Conservation (phyloP, 140 eudicot genomes). For the Stevia rebaudiana region DNA sequence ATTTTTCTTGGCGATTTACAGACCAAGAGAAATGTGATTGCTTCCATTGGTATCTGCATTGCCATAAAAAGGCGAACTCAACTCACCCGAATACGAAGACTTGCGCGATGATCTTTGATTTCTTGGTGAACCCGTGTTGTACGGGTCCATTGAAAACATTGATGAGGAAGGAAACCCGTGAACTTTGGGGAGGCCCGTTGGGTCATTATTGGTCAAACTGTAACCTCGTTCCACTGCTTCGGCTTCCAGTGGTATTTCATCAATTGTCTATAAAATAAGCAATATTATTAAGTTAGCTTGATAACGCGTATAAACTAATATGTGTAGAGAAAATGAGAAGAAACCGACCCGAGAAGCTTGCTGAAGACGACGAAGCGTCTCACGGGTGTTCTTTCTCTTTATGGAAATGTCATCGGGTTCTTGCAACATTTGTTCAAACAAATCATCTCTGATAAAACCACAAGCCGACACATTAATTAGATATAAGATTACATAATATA, state of each 20-base stretch:
- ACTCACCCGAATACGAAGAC: slow-evolving; percentile 87
- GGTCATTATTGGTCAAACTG: slow-evolving; percentile 52
- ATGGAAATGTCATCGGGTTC: slow-evolving; percentile 90
- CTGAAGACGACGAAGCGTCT: slow-evolving; percentile 67
- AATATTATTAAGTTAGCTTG: neutral
- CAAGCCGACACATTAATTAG: neutral
- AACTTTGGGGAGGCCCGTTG: slow-evolving; percentile 82
- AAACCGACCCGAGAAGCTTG: slow-evolving; percentile 81
- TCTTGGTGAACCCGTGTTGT: slow-evolving; percentile 61
- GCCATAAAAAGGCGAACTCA: slow-evolving; percentile 48
- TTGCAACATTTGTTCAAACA: slow-evolving; percentile 92
- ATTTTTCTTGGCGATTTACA: slow-evolving; percentile 16
- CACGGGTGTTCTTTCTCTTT: slow-evolving; percentile 81
- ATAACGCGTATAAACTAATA: neutral
- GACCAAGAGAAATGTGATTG: slow-evolving; percentile 46
- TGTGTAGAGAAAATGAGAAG: neutral
- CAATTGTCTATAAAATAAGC: slow-evolving; percentile 49
- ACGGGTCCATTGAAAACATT: slow-evolving; percentile 57
- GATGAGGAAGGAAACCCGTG: slow-evolving; percentile 74
- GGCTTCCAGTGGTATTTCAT: slow-evolving; percentile 91
- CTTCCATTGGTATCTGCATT: slow-evolving; percentile 52
- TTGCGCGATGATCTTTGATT: slow-evolving; percentile 65
- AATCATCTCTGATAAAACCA: slow-evolving; percentile 64
- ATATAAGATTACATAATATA: neutral
- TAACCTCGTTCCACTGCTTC: slow-evolving; percentile 77